phyloP scores from a whole-genome alignment of 2,329 filamentous ascomycete genomes.

The Fusarium sp. region DNA sequence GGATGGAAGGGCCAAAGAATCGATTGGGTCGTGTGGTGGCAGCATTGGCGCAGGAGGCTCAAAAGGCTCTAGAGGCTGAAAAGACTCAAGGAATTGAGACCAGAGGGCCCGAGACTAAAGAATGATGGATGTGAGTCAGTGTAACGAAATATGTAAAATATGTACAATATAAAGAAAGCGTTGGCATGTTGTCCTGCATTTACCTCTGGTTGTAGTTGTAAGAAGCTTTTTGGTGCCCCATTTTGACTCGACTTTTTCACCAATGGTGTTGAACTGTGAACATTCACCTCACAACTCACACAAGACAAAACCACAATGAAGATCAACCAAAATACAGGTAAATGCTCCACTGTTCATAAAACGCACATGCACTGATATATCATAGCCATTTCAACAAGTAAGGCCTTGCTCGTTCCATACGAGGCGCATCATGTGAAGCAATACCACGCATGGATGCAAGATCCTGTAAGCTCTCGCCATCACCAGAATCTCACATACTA shows the following conservation, averaged over 20 bases:
- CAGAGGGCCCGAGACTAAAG: neutral
- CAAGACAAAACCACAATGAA: conserved; percentile 49
- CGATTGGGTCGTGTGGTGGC: conserved; percentile 43
- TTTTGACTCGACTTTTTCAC: conserved; percentile 20
- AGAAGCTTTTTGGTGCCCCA: conserved; percentile 8
- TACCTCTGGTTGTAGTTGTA: neutral
- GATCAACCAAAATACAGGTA: conserved; percentile 57
- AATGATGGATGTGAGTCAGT: neutral
- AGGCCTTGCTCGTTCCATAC: conserved; percentile 84
- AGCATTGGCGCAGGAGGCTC: conserved; percentile 44
- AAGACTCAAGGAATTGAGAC: neutral
- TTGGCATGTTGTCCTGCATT: neutral
- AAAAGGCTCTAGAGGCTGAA: neutral
- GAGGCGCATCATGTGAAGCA: conserved; percentile 80
- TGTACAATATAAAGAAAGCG: conserved; percentile 24
- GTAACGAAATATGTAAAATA: conserved; percentile 19
- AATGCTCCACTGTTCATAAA: neutral
- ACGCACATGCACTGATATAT: neutral
- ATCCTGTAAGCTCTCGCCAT: conserved; percentile 61
- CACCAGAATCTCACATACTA: neutral
- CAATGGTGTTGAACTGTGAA: conserved; percentile 6
- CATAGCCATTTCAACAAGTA: conserved; percentile 72
- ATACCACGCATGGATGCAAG: conserved; percentile 94
- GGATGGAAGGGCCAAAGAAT: conserved; percentile 37
- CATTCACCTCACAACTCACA: conserved; percentile 16